phyloP scores from a whole-genome alignment of 768 basidiomycete species.

The Solioccasus polychromus region DNA sequence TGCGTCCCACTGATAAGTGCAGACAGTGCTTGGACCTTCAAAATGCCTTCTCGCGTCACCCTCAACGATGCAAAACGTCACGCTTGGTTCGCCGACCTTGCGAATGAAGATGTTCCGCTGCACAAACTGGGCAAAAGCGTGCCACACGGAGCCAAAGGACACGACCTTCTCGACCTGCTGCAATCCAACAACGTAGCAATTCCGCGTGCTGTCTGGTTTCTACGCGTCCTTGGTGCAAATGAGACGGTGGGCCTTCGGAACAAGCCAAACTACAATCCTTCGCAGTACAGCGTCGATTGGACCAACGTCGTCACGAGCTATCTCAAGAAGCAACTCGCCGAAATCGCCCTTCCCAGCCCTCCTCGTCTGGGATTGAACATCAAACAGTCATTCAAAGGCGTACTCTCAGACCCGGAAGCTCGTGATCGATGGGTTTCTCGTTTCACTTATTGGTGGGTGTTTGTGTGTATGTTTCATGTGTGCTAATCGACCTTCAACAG shows the following conservation, averaged over 20 bases:
- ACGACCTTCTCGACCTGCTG: slow-evolving; percentile 76
- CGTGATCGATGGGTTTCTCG: slow-evolving; percentile 76
- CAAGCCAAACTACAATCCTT: slow-evolving; percentile 77
- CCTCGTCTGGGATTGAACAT: slow-evolving; percentile 75
- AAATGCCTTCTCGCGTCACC: slow-evolving; percentile 80
- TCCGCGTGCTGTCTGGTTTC: slow-evolving; percentile 82
- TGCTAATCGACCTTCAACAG: slow-evolving; percentile 35
- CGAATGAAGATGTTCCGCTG: slow-evolving; percentile 76
- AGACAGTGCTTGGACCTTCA: slow-evolving; percentile 58
- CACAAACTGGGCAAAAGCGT: slow-evolving; percentile 82
- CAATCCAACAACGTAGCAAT: slow-evolving; percentile 76
- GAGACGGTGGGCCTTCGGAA: slow-evolving; percentile 79
- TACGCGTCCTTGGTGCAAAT: slow-evolving; percentile 83
- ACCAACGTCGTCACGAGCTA: slow-evolving; percentile 77
- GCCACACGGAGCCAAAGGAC: slow-evolving; percentile 83
- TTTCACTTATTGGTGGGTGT: slow-evolving; percentile 69
- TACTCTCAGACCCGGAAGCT: slow-evolving; percentile 66
- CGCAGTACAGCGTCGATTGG: slow-evolving; percentile 84
- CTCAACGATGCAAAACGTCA: slow-evolving; percentile 76
- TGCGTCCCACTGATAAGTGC: background rate
- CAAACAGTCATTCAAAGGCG: slow-evolving; percentile 81
- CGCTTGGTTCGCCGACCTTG: slow-evolving; percentile 81
- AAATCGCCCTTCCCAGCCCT: slow-evolving; percentile 77
- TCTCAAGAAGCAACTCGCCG: slow-evolving; percentile 77
- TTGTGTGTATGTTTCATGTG: background rate